Evolutionary conservation across 1,284 basidiomycete species (phyloP), one percentile per base, ranked within the genome.

Genomic region (Fistulinella cinereoalba): DNA sequence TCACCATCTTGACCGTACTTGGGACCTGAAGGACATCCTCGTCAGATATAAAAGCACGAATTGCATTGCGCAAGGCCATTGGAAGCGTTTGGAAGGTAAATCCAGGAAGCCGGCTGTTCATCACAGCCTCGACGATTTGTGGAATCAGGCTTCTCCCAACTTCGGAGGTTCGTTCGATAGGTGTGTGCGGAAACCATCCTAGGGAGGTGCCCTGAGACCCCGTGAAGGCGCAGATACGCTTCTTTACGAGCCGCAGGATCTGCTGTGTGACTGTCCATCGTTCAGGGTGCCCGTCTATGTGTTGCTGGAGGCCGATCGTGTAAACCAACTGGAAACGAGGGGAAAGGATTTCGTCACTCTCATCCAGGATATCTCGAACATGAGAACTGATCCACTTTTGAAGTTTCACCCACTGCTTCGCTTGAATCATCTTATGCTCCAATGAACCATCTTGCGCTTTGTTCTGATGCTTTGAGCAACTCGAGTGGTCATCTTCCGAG

Each of bases 1-100:
- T 19, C 18, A 64, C 42, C n/a, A 13, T 33, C 31, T 33, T 33
- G 31, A 16, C 31, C 7, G 31, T 33, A 33, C n/a, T 9, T 3
- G 31, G 31, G 31, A 33, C 31, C 18, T 33, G 6, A 7, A 33
- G 31, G 31, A 33, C 16, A 33, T 33, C 16, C 31, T 33, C 31
- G 31, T 33, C 31, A n/a, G 31, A 33, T 33, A 33, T 33, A 16
- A 33, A 33, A 16, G 15, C 18, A 13, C 31, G 31, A 33, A 33
- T 33, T 8, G 31, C 31, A 33, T 33, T 16, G 31, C 10, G 9
- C 31, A 33, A 18, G 9, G 31, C 16, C 18, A 16, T 13, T 8
- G 31, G 18, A 6, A n/a, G 15, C 15, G 6, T 8, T 33, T 33
- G 12, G 12, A n/a, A n/a, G n/a, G n/a, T n/a, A n/a, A n/a, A n/a